Evolutionary conservation across 306 rosid species (phyloP).

Genomic region (Malus domestica): DNA sequence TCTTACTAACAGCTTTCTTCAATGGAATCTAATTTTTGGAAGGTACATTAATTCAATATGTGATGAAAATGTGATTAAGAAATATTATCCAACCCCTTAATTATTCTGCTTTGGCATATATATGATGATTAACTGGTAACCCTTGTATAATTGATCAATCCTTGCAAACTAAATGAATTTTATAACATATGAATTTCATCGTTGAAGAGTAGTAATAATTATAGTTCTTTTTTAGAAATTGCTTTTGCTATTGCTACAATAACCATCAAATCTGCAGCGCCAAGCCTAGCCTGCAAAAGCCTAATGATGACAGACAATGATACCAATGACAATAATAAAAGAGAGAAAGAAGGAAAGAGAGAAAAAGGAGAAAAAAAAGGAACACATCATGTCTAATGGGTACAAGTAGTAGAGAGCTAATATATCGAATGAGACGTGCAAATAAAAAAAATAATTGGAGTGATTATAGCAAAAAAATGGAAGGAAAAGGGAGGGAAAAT

Average conservation of each 20-base stretch:
- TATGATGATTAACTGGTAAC: neutral
- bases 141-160: neutral
- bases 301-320: slow-evolving; percentile 20
- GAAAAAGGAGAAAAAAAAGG: slow-evolving; percentile 13
- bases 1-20: neutral
- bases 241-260: neutral
- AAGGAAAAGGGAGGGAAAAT: neutral
- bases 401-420: slow-evolving; percentile 12
- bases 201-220: slow-evolving; percentile 14
- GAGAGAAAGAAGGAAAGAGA: slow-evolving; percentile 30
- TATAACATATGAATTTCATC: neutral
- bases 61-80: neutral
- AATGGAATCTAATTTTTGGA: neutral
- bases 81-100: neutral
- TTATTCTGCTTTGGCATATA: neutral
- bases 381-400: slow-evolving; percentile 25
- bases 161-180: neutral
- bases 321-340: slow-evolving; percentile 35
- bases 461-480: slow-evolving; percentile 13
- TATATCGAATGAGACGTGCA: slow-evolving; percentile 20
- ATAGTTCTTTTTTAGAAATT: slow-evolving; percentile 5
- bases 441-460: neutral
- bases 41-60: neutral
- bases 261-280: slow-evolving; percentile 27
- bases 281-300: slow-evolving; percentile 18